Evolutionary conservation across 768 basidiomycete species (phyloP).

Genomic region (Xerocomellus amylosporus): DNA sequence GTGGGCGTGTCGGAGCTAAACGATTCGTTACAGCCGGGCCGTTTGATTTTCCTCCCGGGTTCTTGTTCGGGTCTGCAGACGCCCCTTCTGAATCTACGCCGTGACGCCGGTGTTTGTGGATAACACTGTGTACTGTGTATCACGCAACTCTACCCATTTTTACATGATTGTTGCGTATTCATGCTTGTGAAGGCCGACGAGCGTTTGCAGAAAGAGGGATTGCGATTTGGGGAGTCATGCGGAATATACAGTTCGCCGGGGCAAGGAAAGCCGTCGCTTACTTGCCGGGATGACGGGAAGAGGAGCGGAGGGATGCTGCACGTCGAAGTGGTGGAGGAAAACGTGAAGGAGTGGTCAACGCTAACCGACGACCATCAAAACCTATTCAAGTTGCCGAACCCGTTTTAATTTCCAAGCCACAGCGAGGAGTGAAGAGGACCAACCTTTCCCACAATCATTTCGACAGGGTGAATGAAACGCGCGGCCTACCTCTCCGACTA

Average conservation of each 20-base stretch:
- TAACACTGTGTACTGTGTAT: background rate
- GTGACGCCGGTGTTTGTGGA: background rate
- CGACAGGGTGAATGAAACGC: too few species aligned
- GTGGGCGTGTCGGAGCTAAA: background rate
- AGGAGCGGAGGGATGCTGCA: too few species aligned
- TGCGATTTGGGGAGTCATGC: background rate
- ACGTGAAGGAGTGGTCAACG: too few species aligned
- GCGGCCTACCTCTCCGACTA: too few species aligned
- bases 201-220: background rate
- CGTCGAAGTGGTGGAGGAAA: too few species aligned
- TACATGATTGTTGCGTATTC: background rate
- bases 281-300: too few species aligned
- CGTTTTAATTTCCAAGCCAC: too few species aligned
- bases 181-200: background rate
- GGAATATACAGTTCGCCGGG: background rate
- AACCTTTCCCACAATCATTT: too few species aligned
- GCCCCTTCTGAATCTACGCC: background rate
- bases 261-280: too few species aligned
- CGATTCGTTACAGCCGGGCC: slow-evolving; percentile 3
- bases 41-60: slow-evolving; percentile 9
- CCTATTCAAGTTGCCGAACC: too few species aligned
- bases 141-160: background rate
- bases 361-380: too few species aligned
- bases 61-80: background rate
- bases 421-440: too few species aligned